Evolutionary conservation across 2,329 filamentous ascomycete genomes (phyloP).

Genomic region (Monosporascus sp.): DNA sequence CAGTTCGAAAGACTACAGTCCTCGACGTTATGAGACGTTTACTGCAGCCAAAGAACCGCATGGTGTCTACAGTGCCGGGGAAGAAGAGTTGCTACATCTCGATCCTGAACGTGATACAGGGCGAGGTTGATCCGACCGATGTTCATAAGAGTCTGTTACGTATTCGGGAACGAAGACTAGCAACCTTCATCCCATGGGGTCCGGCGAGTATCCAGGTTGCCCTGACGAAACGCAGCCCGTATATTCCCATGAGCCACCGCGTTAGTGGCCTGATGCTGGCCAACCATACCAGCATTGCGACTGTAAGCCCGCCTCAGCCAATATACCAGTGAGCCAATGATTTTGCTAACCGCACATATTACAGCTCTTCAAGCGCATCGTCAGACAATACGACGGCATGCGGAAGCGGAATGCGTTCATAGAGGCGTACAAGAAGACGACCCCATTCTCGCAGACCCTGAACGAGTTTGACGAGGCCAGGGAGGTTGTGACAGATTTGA

Average conservation of each 20-base stretch:
- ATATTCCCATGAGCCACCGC: slow-evolving; percentile 87
- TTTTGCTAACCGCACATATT: slow-evolving; percentile 1
- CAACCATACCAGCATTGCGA: slow-evolving; percentile 96
- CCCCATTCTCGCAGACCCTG: slow-evolving; percentile 85
- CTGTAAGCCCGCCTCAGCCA: slow-evolving; percentile 41
- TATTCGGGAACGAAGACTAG: slow-evolving; percentile 88
- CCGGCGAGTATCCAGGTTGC: slow-evolving; percentile 97
- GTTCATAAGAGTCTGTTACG: slow-evolving; percentile 96
- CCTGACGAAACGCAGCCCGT: slow-evolving; percentile 91
- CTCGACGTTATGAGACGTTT: slow-evolving; percentile 95
- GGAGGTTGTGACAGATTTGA: slow-evolving; percentile 84
- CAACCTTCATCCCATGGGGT: slow-evolving; percentile 97
- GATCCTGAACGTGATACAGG: slow-evolving; percentile 97
- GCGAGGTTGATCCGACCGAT: slow-evolving; percentile 95
- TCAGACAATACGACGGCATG: slow-evolving; percentile 88
- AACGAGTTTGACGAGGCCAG: slow-evolving; percentile 93
- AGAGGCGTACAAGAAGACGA: slow-evolving; percentile 92
- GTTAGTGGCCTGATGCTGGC: slow-evolving; percentile 97
- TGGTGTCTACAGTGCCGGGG: slow-evolving; percentile 92
- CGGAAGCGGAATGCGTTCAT: slow-evolving; percentile 96
- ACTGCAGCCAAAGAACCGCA: slow-evolving; percentile 96
- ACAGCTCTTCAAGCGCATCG: slow-evolving; percentile 85
- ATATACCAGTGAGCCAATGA: too few relatives aligned
- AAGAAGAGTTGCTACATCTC: slow-evolving; percentile 99
- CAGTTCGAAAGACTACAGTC: slow-evolving; percentile 95